Evolutionary conservation across 305 asterid genomes (phyloP).

Genomic region (Ilex paraguariensis): DNA sequence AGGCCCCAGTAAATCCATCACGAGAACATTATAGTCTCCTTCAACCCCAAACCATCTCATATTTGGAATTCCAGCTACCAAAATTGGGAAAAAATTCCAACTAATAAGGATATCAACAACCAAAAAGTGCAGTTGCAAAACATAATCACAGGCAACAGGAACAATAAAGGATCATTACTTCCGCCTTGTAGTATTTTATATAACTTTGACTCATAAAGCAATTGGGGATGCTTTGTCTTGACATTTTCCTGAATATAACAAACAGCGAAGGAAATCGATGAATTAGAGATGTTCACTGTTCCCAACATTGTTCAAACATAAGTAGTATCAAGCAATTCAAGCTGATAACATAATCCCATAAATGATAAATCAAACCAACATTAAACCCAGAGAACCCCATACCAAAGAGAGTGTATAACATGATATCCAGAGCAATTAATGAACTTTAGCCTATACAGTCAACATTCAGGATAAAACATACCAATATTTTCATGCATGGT

Average conservation of each 20-base stretch:
- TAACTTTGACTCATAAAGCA: slow-evolving; percentile 71
- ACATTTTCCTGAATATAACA: slow-evolving; percentile 61
- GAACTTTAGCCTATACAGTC: too few relatives aligned
- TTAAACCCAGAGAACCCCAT: too few relatives aligned
- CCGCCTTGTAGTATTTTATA: slow-evolving; percentile 88
- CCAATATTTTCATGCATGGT: too few relatives aligned
- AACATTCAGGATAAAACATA: too few relatives aligned
- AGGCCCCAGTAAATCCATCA: slow-evolving; percentile 89
- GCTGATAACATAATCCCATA: background rate
- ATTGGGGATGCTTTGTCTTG: slow-evolving; percentile 88
- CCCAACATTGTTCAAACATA: background rate
- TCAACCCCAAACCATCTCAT: slow-evolving; percentile 86
- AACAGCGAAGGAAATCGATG: slow-evolving; percentile 10
- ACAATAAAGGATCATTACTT: slow-evolving; percentile 46
- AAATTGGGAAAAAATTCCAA: slow-evolving; percentile 13
- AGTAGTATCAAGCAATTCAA: background rate
- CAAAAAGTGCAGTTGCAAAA: slow-evolving; percentile 1
- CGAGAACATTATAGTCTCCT: slow-evolving; percentile 91
- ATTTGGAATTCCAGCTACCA: slow-evolving; percentile 74
- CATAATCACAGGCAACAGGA: slow-evolving; percentile 11
- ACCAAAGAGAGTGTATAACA: too few relatives aligned
- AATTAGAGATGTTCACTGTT: background rate
- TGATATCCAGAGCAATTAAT: too few relatives aligned
- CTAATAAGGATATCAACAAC: slow-evolving; percentile 15
- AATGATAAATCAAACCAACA: too few relatives aligned